These are phyloP conservation scores for Penicillium sp. DNA, from an alignment of 2,329 filamentous ascomycete genomes.

Conservation along the genomic window DNA sequence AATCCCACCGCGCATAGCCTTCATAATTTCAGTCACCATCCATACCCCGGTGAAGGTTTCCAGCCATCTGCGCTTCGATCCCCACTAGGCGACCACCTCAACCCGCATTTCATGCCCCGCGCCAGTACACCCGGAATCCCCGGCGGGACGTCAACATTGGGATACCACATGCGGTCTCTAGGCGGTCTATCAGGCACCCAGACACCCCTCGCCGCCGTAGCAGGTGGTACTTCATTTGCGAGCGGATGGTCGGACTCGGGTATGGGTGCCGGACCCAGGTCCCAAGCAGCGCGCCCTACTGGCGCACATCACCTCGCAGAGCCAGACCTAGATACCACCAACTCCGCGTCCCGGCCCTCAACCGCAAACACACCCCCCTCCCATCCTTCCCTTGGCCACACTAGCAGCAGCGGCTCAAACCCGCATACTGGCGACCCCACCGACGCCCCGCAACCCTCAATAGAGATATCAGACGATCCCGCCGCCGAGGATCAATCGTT, in stretches of 20 bases:
- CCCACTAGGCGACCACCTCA: slow-evolving; percentile 40
- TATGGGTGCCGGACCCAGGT: slow-evolving; percentile 20
- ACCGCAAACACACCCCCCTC: slow-evolving; percentile 41
- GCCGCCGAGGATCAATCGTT: slow-evolving; percentile 18
- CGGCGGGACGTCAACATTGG: slow-evolving; percentile 50
- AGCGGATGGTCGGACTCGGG: slow-evolving; percentile 36
- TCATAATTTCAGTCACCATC: slow-evolving; percentile 24
- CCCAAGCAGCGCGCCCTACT: slow-evolving; percentile 16
- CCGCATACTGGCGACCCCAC: slow-evolving; percentile 27
- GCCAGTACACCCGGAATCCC: slow-evolving; percentile 49
- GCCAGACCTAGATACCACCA: slow-evolving; percentile 36
- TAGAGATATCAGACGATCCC: slow-evolving; percentile 21
- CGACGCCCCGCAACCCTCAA: slow-evolving; percentile 22
- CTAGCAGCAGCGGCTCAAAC: slow-evolving; percentile 26
- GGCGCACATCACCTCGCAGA: slow-evolving; percentile 30
- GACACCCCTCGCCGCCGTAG: slow-evolving; percentile 49
- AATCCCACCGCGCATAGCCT: slow-evolving; percentile 23
- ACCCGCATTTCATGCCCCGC: slow-evolving; percentile 44
- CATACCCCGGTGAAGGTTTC: slow-evolving; percentile 30
- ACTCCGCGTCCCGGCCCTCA: slow-evolving; percentile 43
- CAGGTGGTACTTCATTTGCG: slow-evolving; percentile 43
- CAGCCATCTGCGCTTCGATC: slow-evolving; percentile 37
- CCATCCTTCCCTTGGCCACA: slow-evolving; percentile 26
- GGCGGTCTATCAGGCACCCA: slow-evolving; percentile 50
- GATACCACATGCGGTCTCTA: slow-evolving; percentile 49